Base-by-base conservation (phyloP, 805 yeast genomes). In the Candida suzukii region DNA sequence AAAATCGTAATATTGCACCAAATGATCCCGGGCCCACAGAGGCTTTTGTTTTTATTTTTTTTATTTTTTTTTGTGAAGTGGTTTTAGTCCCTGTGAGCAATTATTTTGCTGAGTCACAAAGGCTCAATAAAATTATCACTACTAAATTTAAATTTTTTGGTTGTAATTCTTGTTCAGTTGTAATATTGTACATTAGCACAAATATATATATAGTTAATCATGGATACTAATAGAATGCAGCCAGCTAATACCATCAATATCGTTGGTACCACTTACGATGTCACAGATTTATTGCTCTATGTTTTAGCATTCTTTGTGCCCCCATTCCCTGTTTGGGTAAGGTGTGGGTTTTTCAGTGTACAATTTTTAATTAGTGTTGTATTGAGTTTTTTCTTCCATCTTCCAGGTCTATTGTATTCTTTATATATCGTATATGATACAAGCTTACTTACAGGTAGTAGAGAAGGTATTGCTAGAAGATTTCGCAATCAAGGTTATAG, bases 271-370 rank as follows among this genome's bases (percentile, higher is more conserved):
- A 42, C 43, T 12, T 21, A 46, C 6, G 58, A 54, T 35, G 53
- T 55, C 2, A 44, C 71, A 3, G 90, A 83, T 55, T 54, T 78
- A n/a, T 56, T 77, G 13, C 71, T 84, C 14, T 76, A 79, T 42
- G 48, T 78, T 1, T 55, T 79, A 8, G 80, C 87, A 3, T 69
- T 82, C 38, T 66, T 83, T 39, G 69, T 80, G 54, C 93, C 95
- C 2, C 93, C 93, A 0, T 65, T 83, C 12, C 85, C 90, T 0
- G 88, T 84, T 11, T 61, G 78, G 58, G 67, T 81, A 29, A 69
- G 88, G 53, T 64, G 78, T 37, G 93, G 93, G 1, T 40, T 74
- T 14, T 78, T 76, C 49, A 67, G 82, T 2, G 54, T 64, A 27
- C 85, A 83, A 48, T 63, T 76, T 14, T 44, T 67, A 26, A 56